Evolutionary conservation across 345 rosid genomes (phyloP).

Genomic region (Luvunga scandens): DNA sequence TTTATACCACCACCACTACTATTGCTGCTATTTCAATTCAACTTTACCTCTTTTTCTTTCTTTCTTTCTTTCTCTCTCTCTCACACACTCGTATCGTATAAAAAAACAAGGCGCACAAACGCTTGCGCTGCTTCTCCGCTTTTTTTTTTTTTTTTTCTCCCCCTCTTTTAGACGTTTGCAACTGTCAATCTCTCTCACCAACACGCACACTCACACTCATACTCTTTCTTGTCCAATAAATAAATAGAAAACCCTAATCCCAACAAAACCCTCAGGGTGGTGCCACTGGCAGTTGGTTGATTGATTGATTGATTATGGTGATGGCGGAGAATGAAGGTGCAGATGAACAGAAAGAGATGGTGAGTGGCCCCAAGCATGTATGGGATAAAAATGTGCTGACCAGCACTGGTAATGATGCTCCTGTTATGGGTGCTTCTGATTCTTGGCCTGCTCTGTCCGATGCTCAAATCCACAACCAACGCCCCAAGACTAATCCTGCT

Average conservation of each 20-base stretch:
- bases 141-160: neutral
- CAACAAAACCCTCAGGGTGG: neutral
- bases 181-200: neutral
- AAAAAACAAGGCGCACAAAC: too few species aligned
- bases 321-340: slow-evolving; percentile 63
- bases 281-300: too few species aligned
- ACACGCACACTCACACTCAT: neutral
- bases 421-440: slow-evolving; percentile 69
- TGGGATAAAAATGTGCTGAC: slow-evolving; percentile 57
- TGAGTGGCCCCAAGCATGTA: slow-evolving; percentile 54
- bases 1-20: neutral
- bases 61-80: neutral
- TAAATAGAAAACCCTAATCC: neutral
- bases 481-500: slow-evolving; percentile 30
- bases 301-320: slow-evolving; percentile 25
- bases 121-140: neutral
- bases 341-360: slow-evolving; percentile 50
- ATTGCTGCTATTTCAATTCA: neutral
- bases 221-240: too few species aligned
- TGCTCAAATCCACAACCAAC: slow-evolving; percentile 31
- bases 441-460: slow-evolving; percentile 90
- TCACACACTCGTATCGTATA: neutral
- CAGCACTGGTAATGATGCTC: slow-evolving; percentile 34
- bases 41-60: neutral
- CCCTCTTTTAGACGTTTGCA: neutral